Evolutionary conservation across 2,329 filamentous ascomycete genomes (phyloP), one percentile per base, ranked within the genome.

Genomic region (Cladosporium austrohemisphaericum): DNA sequence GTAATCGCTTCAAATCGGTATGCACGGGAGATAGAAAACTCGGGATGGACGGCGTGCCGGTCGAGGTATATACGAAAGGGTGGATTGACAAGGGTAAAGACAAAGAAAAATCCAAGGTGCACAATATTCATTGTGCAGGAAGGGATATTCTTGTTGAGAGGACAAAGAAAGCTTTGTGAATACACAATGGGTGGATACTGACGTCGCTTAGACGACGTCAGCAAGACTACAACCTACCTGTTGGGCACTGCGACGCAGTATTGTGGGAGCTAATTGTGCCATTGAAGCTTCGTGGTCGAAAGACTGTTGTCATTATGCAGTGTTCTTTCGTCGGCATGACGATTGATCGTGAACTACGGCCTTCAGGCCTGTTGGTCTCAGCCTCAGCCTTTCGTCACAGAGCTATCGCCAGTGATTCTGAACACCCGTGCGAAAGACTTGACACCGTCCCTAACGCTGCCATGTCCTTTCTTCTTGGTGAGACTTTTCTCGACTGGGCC

Each of bases 401-500:
- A 41, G 25, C 22, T 48, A 18, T 54, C 37, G 8, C 52, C 55
- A 28, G 58, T 62, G 29, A 65, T 52, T 37, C 61, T 49, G 45
- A 76, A 60, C 5, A 73, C 72, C 51, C 67, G 69, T 50, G 68
- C 71, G 5, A 76, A 66, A 28, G 68, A 68, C 31, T 71, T 72
- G 5, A 76, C 66, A 1, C 72, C 68, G 46, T 69, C 66, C 55
- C 68, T 69, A 8, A 75, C 50, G 13, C 36, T 26, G 10, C 20
- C 45, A 19, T 29, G 26, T 23, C 37, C 62, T 55, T 66, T 68
- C 57, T 67, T 67, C 31, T 68, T 64, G 13, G 56, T 61, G 5
- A 69, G 64, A 36, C 69, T 70, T 54, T 75, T 65, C 61, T 79
- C 73, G 37, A 74, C 58, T 38, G 76, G 61, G 14, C 71, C 71